phyloP scores from a whole-genome alignment of 192 early-diverging fungal species.

The Piromyces sp. region DNA sequence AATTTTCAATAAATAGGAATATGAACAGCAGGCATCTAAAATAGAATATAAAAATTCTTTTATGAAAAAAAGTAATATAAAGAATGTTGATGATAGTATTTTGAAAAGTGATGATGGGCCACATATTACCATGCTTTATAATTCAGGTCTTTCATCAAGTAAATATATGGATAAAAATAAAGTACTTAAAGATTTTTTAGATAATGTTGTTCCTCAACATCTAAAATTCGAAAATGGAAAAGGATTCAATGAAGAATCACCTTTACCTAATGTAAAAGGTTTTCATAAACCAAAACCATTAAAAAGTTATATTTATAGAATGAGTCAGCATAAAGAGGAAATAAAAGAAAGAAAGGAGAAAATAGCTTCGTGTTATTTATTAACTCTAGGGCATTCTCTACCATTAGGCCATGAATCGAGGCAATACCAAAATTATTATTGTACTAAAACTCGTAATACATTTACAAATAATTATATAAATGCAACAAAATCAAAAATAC shows the following conservation, averaged over 20 bases:
- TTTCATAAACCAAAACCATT: not conserved
- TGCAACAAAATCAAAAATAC: not conserved
- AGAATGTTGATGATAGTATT: not conserved
- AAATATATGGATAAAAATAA: not conserved
- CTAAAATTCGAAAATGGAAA: not conserved
- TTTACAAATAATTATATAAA: not conserved
- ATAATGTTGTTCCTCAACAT: not conserved
- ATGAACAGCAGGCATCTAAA: not conserved
- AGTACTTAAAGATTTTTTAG: not conserved
- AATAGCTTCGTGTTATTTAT: not conserved
- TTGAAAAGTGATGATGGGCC: not conserved
- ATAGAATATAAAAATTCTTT: not conserved
- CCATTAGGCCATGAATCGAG: not conserved
- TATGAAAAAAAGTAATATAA: not conserved
- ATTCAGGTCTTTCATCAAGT: not conserved
- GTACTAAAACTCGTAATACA: not conserved
- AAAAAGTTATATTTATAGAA: not conserved
- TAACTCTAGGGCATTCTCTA: not conserved
- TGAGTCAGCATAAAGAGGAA: not conserved
- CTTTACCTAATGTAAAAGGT: not conserved
- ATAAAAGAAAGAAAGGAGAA: not conserved
- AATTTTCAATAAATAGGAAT: no score
- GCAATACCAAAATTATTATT: not conserved
- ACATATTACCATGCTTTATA: not conserved
- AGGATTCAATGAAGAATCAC: not conserved